These are phyloP conservation scores for Orbilia quercus DNA, from an alignment of 2,329 filamentous ascomycete species.

Conservation along the genomic window DNA sequence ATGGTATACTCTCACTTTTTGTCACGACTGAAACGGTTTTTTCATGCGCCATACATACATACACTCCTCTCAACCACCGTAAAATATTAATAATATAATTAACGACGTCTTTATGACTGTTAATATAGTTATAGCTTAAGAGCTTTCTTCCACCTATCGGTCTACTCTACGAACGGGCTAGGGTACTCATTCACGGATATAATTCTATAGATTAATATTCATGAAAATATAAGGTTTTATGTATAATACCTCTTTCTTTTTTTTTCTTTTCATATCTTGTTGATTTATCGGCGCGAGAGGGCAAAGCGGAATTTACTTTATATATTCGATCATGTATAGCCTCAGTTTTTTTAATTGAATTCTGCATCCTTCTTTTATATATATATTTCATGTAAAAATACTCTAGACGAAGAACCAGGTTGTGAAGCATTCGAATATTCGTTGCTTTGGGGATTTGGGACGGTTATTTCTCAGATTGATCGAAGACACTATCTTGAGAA, in stretches of 20 bases:
- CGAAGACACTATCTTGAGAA: too few species aligned
- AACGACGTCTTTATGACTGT: neutral
- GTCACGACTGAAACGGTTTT: conserved; percentile 41
- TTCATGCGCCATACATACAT: conserved; percentile 50
- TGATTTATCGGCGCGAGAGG: conserved; percentile 22
- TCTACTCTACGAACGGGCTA: too few species aligned
- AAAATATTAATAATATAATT: neutral
- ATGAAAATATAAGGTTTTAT: too few species aligned
- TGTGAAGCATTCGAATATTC: too few species aligned
- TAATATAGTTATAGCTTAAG: too few species aligned
- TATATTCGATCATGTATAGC: conserved; percentile 38
- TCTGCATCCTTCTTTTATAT: conserved; percentile 15
- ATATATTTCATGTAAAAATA: conserved; percentile 19
- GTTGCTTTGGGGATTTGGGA: too few species aligned
- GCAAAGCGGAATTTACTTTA: conserved; percentile 10
- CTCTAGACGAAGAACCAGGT: neutral
- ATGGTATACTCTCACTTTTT: conserved; percentile 42
- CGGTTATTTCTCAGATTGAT: too few species aligned
- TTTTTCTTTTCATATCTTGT: conserved; percentile 4
- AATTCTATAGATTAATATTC: too few species aligned
- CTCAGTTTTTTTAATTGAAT: conserved; percentile 5
- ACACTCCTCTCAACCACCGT: conserved; percentile 23
- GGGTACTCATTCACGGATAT: too few species aligned
- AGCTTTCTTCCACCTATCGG: too few species aligned
- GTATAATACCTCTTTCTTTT: too few species aligned